Conservation (phyloP, 73 alveolate species). For the Blepharisma japonicum region DNA sequence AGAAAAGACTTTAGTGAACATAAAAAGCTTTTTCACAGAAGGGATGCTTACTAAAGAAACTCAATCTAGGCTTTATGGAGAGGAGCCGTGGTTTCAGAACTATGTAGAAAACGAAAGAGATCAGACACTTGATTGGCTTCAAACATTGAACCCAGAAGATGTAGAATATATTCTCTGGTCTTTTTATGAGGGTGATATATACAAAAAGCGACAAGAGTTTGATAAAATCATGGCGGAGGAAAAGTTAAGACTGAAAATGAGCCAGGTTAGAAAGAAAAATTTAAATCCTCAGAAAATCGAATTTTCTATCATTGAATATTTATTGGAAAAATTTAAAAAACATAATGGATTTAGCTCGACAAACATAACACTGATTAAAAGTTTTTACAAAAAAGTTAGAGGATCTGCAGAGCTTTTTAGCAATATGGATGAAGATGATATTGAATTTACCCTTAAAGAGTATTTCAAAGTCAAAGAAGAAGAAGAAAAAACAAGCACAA, state of each 20-base stretch:
- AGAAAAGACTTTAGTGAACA: not conserved
- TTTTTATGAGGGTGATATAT: constrained; percentile 9
- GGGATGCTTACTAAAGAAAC: constrained; percentile 13
- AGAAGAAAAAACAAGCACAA: no score
- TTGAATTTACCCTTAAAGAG: not conserved
- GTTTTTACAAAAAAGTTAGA: not conserved
- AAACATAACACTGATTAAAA: not conserved
- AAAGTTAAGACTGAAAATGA: not conserved
- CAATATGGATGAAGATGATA: not conserved
- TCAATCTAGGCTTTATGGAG: not conserved
- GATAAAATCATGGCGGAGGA: not conserved
- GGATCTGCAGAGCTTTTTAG: not conserved
- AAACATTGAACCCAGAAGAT: constrained; percentile 14
- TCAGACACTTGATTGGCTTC: constrained; percentile 12
- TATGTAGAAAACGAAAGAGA: constrained; percentile 15
- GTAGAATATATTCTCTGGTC: constrained; percentile 1
- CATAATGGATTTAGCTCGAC: not conserved
- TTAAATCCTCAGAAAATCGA: not conserved
- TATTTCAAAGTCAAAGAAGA: not conserved
- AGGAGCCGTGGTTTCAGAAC: not conserved
- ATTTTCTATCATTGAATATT: not conserved
- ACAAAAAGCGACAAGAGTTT: not conserved
- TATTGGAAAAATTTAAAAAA: not conserved
- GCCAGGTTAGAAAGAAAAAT: not conserved
- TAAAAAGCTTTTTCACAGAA: not conserved